A percentile compares a stretch with the other conserved stretches of the same genome.
phyloP scores from a whole-genome alignment of 2,329 filamentous ascomycete species.

The Ophiocordyceps sinensis region DNA sequence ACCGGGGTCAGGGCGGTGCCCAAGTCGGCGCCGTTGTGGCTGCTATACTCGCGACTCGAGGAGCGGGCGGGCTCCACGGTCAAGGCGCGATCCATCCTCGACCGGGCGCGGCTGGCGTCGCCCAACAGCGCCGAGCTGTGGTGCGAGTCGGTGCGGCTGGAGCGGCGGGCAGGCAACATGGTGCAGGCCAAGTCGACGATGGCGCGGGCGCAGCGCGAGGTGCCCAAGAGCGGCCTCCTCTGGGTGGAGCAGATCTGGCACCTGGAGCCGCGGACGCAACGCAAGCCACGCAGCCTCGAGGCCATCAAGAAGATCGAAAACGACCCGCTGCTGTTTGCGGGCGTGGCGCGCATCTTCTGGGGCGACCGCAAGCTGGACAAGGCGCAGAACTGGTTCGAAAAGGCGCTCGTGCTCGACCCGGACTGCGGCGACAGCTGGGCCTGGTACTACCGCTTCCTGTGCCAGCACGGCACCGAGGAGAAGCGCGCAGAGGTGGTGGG shows the following conservation, averaged over 20 bases:
- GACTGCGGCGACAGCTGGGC: conserved; percentile 91
- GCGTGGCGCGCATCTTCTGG: conserved; percentile 94
- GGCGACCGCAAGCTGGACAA: conserved; percentile 83
- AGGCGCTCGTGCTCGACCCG: conserved; percentile 74
- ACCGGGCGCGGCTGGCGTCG: conserved; percentile 75
- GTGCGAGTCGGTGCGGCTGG: conserved; percentile 86
- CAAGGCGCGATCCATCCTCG: conserved; percentile 86
- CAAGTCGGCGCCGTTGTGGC: conserved; percentile 74
- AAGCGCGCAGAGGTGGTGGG: conserved; percentile 73
- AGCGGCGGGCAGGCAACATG: conserved; percentile 72
- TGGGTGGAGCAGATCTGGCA: conserved; percentile 96
- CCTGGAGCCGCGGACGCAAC: conserved; percentile 79
- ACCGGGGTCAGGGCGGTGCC: conserved; percentile 80
- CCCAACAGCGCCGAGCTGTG: conserved; percentile 77
- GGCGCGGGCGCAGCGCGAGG: conserved; percentile 84
- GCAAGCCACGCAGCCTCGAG: conserved; percentile 80
- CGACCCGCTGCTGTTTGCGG: conserved; percentile 76
- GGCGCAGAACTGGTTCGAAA: conserved; percentile 94
- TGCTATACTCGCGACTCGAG: conserved; percentile 78
- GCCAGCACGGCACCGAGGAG: conserved; percentile 86
- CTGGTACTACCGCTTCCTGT: conserved; percentile 91
- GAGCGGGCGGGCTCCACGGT: conserved; percentile 71
- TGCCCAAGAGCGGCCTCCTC: conserved; percentile 72
- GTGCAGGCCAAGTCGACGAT: conserved; percentile 81
- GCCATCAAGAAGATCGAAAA: conserved; percentile 96